Evolutionary conservation across 805 yeast genomes (phyloP), one percentile per base, ranked within the genome.

Genomic region (Kodamaea lidongshanica): DNA sequence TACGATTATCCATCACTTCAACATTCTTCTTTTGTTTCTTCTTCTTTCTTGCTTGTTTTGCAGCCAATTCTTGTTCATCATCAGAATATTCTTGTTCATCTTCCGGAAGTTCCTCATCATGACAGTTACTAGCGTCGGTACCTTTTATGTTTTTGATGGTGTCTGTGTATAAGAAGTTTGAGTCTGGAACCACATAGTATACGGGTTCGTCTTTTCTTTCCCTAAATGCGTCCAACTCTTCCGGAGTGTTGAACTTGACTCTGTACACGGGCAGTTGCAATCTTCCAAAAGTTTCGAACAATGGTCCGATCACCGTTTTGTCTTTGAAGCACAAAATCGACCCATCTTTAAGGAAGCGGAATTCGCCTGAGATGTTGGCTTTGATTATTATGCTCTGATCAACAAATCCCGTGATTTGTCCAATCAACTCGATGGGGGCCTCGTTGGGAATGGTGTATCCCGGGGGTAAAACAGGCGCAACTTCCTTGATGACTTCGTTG

Each of bases 31-130:
- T 68, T 44, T 72, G 74, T 55, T 73, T 72, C 41, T 52, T 54
- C 35, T 70, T 72, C 56, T 80, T 84, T 52, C 70, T 77, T 13
- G 66, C 55, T 31, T 70, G 72, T 49, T 81, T 88, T 25, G 72
- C 73, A 19, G 73, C 79, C 43, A 76, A 71, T 52, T 92, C 97
- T 38, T 73, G 74, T 50, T 89, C 97, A 54, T 92, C 97, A 52
- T 92, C 97, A 1, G 96, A 84, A 43, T 79, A 89, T 50, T 89
- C 97, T 52, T 85, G 94, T 52, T 92, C 97, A 17, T 83, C 94
- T 43, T 78, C 87, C 0, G 95, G 86, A 17, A 89, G 57, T 48
- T 92, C 98, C 58, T 92, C 97, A 54, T 92, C 98, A 51, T 85
- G 81, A 53, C 85, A 79, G 45, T 92, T 92, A 47, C 94, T 82